Evolutionary conservation across 192 early-diverging fungal species (phyloP), one percentile per base, ranked within the genome.

Genomic region (Oehlia diaphana): DNA sequence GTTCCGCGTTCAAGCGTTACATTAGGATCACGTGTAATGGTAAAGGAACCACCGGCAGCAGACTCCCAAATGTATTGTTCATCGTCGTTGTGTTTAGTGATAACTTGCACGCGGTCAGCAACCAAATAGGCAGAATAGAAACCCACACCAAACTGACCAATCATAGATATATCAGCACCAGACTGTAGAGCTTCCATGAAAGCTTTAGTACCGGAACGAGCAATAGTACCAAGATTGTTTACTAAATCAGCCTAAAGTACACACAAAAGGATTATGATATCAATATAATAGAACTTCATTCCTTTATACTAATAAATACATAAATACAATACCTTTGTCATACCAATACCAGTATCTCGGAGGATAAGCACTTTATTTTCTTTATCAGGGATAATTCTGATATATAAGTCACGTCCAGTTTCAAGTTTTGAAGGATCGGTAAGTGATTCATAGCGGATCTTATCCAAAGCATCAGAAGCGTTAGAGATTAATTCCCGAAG

Each of bases 91-190:
- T 97, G 93, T 92, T 97, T 97, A 87, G 95, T 95, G 88, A 96
- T 94, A 78, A 97, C 92, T 83, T 93, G 88, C 37, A 99, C 98
- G 88, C 93, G 93, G 87, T 99, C 98, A 81, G 96, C 97, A 81
- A 99, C 96, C 80, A 99, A 91, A 93, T 98, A 99, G 76, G 97
- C 97, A 80, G 97, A 98, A 94, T 99, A 99, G 96, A 99, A 99
- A 91, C 98, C 98, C 76, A 99, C 98, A 96, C 98, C 98, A 86
- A 99, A 99, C 88, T 99, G 97, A 86, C 97, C 98, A 88, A 99
- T 99, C 96, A 99, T 98, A 87, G 96, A 97, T 77, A 97, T 98
- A 89, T 97, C 96, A 80, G 96, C 97, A 86, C 95, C 96, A 74
- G 93, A 90, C 82, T 93, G 91, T 72, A 99, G 91, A 77, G 94